Conservation (phyloP, 164 flowering plant species). For the Buxus sempervirens region DNA sequence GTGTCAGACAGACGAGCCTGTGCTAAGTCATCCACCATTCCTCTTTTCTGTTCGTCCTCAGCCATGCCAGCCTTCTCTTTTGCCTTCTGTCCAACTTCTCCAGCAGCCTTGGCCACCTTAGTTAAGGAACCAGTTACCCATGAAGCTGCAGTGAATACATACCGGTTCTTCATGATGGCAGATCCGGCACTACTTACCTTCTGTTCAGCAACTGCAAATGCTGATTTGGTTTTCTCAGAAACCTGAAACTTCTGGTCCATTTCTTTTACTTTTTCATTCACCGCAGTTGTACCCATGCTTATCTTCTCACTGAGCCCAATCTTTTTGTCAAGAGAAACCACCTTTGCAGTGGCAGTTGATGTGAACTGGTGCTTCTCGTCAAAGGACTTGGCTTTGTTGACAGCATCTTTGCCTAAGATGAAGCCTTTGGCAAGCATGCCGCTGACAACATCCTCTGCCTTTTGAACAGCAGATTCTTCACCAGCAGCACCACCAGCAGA, state of each 20-base stretch:
- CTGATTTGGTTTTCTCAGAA: conserved; percentile 86
- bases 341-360: conserved; percentile 86
- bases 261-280: conserved; percentile 76
- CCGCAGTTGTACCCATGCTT: conserved; percentile 59
- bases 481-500: conserved; percentile 39
- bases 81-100: conserved; percentile 78
- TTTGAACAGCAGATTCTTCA: conserved; percentile 66
- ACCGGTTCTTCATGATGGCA: conserved; percentile 82
- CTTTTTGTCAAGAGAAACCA: conserved; percentile 73
- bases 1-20: conserved; percentile 57
- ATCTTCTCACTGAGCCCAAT: conserved; percentile 83
- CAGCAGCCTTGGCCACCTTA: conserved; percentile 87
- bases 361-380: conserved; percentile 84
- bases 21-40: conserved; percentile 56
- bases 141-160: conserved; percentile 64
- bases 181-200: conserved; percentile 82
- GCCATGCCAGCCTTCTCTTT: conserved; percentile 63
- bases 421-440: conserved; percentile 89
- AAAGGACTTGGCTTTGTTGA: conserved; percentile 72
- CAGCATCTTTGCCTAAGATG: conserved; percentile 82
- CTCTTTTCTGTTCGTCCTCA: conserved; percentile 60
- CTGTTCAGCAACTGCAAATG: conserved; percentile 84
- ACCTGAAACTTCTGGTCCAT: conserved; percentile 90
- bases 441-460: conserved; percentile 91
- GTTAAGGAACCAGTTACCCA: conserved; percentile 87